Evolutionary conservation across 2,329 filamentous ascomycete genomes (phyloP).

Genomic region (Fusarium paranaense): DNA sequence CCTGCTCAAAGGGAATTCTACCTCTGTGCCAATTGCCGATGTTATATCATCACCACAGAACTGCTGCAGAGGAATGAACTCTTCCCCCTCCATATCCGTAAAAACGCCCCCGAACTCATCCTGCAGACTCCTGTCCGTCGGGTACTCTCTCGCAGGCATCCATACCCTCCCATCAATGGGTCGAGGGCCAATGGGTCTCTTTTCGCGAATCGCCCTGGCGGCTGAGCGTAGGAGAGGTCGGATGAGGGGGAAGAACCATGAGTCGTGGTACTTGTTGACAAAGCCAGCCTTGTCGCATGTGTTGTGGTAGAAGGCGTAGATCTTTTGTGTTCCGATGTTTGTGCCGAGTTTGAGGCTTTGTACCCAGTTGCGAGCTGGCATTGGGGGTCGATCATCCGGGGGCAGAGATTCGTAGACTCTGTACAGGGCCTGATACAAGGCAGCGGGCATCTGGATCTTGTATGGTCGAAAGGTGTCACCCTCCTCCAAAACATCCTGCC

Average conservation of each 20-base stretch:
- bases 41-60: conserved; percentile 5
- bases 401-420: conserved; percentile 22
- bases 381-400: not conserved
- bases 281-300: conserved; percentile 40
- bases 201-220: not conserved
- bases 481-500: conserved; percentile 18
- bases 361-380: conserved; percentile 23
- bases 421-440: conserved; percentile 10
- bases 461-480: conserved; percentile 14
- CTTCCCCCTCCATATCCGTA: not conserved
- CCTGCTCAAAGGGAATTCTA: not conserved
- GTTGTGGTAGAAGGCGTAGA: conserved; percentile 42
- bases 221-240: conserved; percentile 12
- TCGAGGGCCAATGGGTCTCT: conserved; percentile 10
- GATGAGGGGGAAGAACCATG: conserved; percentile 38
- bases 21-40: not conserved
- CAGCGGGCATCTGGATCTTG: conserved; percentile 37
- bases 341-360: conserved; percentile 25
- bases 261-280: conserved; percentile 25
- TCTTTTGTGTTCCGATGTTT: conserved; percentile 37
- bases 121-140: not conserved
- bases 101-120: conserved; percentile 30
- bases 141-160: conserved; percentile 21
- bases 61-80: conserved; percentile 1
- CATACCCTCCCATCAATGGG: conserved; percentile 34